Base-by-base conservation (phyloP, 2,329 filamentous ascomycete species). In the Trichoderma guizhouense region DNA sequence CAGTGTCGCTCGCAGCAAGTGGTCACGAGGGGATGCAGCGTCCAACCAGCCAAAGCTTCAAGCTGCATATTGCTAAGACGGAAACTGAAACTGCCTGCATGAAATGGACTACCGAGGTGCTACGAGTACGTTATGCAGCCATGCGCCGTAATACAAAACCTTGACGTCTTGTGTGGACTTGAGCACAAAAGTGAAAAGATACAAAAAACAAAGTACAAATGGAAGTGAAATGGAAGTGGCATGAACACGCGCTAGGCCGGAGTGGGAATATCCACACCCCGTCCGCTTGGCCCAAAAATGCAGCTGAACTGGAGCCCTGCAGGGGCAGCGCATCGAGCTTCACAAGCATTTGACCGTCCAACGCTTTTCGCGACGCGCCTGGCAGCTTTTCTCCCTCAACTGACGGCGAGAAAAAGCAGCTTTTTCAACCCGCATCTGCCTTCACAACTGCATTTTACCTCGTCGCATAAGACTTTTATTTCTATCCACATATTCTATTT, bases 301-400 rank as follows among this genome's bases (percentile, higher is more conserved):
- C 67, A 69, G 67, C 67, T 69, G 67, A 62, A 60, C 53, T 61
- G 62, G 61, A 60, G 55, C 39, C 34, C 61, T 66, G 53, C 61
- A 66, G 61, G 69, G 69, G 67, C 51, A 39, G 26, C 64, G 28
- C 39, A 43, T 43, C 39, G 21, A 66, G 64, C 62, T 60, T 61
- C 62, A 66, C 47, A 71, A 36, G 57, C 69, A 71, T 62, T 60
- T 58, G 47, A 30, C 55, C 55, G 34, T 28, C 61, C 47, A n/a
- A 66, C 26, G n/a, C 30, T 47, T 72, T 72, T 72, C 72, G 72
- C 72, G 72, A 70, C 72, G 70, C 72, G 72, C 71, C 68, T 47
- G 47, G 3, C 18, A 62, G 60, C 62, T 26, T 39, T 62, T 28
- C 26, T 72, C 65, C 67, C 71, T 66, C 62, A 66, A 51, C 62